Percentiles rank a stretch among this genome's conserved stretches.
These are phyloP conservation scores for Syzygium aqueum DNA, from an alignment of 345 rosid species.

Conservation along the genomic window DNA sequence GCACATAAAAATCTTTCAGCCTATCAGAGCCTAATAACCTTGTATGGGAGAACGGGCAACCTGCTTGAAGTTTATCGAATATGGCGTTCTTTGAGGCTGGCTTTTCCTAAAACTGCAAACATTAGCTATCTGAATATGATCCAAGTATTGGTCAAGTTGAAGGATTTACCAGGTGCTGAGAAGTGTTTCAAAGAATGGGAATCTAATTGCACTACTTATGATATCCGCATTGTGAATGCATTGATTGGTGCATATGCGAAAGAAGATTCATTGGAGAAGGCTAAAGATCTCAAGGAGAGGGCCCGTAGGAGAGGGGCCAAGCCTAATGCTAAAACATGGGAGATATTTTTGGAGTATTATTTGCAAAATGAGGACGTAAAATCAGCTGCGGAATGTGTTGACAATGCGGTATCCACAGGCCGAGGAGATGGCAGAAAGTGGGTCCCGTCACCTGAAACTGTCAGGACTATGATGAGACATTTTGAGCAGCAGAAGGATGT, in stretches of 20 bases:
- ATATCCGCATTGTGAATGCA: constrained; percentile 64
- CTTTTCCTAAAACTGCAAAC: constrained; percentile 66
- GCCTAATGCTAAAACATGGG: constrained; percentile 85
- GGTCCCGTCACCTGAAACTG: constrained; percentile 56
- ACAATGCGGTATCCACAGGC: constrained; percentile 55
- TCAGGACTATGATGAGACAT: constrained; percentile 45
- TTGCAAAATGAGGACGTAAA: constrained; percentile 41
- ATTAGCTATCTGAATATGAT: constrained; percentile 87
- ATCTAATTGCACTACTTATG: constrained; percentile 52
- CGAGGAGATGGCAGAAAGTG: constrained; percentile 72
- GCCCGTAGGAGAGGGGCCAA: constrained; percentile 59
- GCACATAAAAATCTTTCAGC: constrained; percentile 42
- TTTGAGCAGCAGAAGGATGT: constrained; percentile 73
- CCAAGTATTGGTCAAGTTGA: constrained; percentile 72
- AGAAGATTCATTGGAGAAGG: constrained; percentile 52
- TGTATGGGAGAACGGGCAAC: constrained; percentile 64
- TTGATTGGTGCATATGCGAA: constrained; percentile 61
- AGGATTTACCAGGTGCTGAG: constrained; percentile 89
- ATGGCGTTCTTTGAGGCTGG: constrained; percentile 89
- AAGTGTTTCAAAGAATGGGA: constrained; percentile 89
- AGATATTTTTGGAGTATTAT: constrained; percentile 57
- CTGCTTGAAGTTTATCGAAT: constrained; percentile 72
- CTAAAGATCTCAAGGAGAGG: constrained; percentile 59
- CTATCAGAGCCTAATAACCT: constrained; percentile 71
- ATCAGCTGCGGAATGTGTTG: constrained; percentile 52